Conservation (phyloP, 352 stramenopile genomes). For the Pythium rhizo-oryzae region DNA sequence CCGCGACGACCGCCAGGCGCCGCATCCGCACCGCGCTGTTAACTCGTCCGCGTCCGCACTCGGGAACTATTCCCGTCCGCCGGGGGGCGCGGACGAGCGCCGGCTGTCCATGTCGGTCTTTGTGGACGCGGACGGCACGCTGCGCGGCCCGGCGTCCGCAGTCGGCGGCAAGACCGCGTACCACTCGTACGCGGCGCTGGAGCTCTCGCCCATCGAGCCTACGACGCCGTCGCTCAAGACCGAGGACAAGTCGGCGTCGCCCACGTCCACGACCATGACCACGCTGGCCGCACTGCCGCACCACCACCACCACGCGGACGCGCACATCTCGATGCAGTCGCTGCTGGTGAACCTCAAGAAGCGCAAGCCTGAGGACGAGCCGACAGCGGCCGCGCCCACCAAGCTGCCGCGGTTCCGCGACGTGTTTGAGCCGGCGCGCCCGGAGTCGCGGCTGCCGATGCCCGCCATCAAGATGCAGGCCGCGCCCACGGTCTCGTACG, state of each 20-base stretch:
- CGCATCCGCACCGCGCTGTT: conserved; percentile 19
- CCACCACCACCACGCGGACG: conserved; percentile 8
- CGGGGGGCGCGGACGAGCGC: conserved; percentile 15
- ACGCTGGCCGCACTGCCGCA: neutral
- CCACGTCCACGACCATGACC: neutral
- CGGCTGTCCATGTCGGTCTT: conserved; percentile 38
- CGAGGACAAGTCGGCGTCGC: conserved; percentile 5
- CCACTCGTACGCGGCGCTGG: conserved; percentile 8
- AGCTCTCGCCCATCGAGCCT: neutral
- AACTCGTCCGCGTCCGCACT: neutral
- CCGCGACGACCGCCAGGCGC: conserved; percentile 27
- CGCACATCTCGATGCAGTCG: conserved; percentile 68
- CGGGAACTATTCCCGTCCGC: neutral
- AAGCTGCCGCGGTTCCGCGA: conserved; percentile 70
- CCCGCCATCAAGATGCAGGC: conserved; percentile 7
- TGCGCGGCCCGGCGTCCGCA: conserved; percentile 9
- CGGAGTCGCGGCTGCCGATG: conserved; percentile 1
- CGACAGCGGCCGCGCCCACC: conserved; percentile 4
- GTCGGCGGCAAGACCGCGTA: conserved; percentile 9
- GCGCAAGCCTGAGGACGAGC: conserved; percentile 38
- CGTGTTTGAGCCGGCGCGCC: conserved; percentile 45
- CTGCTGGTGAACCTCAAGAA: conserved; percentile 73
- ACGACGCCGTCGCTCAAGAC: neutral
- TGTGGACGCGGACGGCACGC: conserved; percentile 28
- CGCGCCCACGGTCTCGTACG: conserved; percentile 5